Conservation (phyloP, 805 yeast species). For the Limtongozyma cylindracea region DNA sequence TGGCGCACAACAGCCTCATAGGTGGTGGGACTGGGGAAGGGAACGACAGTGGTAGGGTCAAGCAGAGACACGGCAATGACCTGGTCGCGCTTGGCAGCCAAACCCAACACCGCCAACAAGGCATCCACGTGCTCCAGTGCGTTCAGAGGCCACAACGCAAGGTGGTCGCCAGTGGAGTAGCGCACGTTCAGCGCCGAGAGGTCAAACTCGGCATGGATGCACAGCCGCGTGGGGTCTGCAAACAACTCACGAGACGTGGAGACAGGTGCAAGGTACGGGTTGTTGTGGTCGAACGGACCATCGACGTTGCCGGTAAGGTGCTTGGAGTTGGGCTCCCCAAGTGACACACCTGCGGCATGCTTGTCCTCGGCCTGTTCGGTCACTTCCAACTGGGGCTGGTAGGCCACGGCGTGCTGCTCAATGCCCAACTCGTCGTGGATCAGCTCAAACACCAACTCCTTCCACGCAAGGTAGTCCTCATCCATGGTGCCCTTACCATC, state of each 20-base stretch:
- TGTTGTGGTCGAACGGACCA: slow-evolving; percentile 61
- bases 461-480: slow-evolving; percentile 89
- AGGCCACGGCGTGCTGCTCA: slow-evolving; percentile 57
- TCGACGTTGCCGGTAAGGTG: slow-evolving; percentile 7
- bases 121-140: slow-evolving; percentile 46
- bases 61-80: slow-evolving; percentile 41
- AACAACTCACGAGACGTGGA: slow-evolving; percentile 42
- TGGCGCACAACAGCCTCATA: slow-evolving; percentile 68
- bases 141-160: slow-evolving; percentile 89
- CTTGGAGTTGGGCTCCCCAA: slow-evolving; percentile 65
- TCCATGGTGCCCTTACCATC: slow-evolving; percentile 90
- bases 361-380: slow-evolving; percentile 10
- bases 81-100: slow-evolving; percentile 20
- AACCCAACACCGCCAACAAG: slow-evolving; percentile 38
- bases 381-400: slow-evolving; percentile 40
- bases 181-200: slow-evolving; percentile 46
- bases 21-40: slow-evolving; percentile 69
- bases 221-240: slow-evolving; percentile 34
- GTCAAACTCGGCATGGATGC: slow-evolving; percentile 83
- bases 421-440: slow-evolving; percentile 38
- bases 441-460: slow-evolving; percentile 44
- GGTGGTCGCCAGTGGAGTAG: slow-evolving; percentile 88
- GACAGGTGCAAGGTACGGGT: slow-evolving; percentile 66
- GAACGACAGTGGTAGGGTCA: slow-evolving; percentile 40
- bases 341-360: slow-evolving; percentile 9